Conservation (phyloP, 345 rosid species). For the Eucalyptus polybractea region DNA sequence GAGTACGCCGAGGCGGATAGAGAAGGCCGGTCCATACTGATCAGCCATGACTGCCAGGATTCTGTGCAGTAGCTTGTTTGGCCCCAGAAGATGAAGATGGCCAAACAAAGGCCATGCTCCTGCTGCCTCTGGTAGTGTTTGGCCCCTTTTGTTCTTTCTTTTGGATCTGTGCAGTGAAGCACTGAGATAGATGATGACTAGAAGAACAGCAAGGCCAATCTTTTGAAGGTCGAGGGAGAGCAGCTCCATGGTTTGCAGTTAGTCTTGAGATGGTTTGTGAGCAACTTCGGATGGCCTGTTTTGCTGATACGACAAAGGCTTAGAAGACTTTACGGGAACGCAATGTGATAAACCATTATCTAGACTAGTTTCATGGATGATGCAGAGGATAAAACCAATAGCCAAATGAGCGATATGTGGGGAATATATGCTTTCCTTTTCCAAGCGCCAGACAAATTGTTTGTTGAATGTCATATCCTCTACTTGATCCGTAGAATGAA, state of each 20-base stretch:
- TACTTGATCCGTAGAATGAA: neutral
- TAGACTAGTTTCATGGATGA: neutral
- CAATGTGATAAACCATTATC: neutral
- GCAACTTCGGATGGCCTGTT: neutral
- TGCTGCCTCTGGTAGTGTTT: constrained; percentile 5
- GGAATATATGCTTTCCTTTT: no score
- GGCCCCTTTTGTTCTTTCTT: neutral
- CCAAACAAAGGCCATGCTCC: constrained; percentile 22
- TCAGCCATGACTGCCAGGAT: constrained; percentile 7
- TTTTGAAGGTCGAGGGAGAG: neutral
- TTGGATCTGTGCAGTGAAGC: neutral
- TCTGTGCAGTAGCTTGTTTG: constrained; percentile 2
- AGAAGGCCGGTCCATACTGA: constrained; percentile 5
- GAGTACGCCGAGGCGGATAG: constrained; percentile 8
- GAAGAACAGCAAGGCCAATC: neutral
- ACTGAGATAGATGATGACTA: neutral
- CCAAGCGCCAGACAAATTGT: no score
- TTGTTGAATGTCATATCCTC: no score
- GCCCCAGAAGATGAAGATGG: constrained; percentile 8
- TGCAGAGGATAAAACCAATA: neutral
- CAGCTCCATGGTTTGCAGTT: neutral
- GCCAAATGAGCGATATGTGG: neutral
- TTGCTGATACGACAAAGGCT: neutral
- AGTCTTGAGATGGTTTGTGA: neutral
- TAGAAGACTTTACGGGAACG: neutral